Evolutionary conservation across 179 eudicot species (phyloP).

Genomic region (Silene vulgaris): DNA sequence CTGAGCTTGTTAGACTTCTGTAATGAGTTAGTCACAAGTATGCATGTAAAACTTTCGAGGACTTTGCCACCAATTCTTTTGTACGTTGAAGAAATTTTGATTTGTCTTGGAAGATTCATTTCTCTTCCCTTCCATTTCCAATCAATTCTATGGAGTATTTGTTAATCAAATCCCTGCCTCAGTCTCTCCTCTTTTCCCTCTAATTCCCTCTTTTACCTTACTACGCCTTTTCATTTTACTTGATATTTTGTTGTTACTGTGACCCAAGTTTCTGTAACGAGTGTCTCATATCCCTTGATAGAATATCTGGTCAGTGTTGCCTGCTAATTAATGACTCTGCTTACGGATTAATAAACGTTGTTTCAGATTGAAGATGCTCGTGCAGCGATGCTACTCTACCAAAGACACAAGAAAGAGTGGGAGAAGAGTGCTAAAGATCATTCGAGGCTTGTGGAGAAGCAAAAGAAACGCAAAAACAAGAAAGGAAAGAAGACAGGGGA

Average conservation of each 20-base stretch:
- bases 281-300: not conserved
- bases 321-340: not conserved
- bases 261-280: not conserved
- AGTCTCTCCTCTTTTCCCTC: no score
- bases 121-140: no score
- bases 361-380: conserved; percentile 88
- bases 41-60: no score
- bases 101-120: no score
- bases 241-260: not conserved
- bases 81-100: no score
- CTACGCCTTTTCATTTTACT: not conserved
- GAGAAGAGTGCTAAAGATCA: conserved; percentile 64
- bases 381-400: conserved; percentile 85
- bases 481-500: conserved; percentile 26
- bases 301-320: not conserved
- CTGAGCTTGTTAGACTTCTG: no score
- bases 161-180: no score
- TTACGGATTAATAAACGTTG: not conserved
- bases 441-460: conserved; percentile 51
- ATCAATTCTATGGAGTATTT: no score
- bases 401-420: conserved; percentile 66
- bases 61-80: no score
- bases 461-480: conserved; percentile 63
- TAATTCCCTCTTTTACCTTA: no score
- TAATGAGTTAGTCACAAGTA: no score